These are phyloP conservation scores for Chaetomium sp. DNA, from an alignment of 2,329 filamentous ascomycete species.

Conservation along the genomic window DNA sequence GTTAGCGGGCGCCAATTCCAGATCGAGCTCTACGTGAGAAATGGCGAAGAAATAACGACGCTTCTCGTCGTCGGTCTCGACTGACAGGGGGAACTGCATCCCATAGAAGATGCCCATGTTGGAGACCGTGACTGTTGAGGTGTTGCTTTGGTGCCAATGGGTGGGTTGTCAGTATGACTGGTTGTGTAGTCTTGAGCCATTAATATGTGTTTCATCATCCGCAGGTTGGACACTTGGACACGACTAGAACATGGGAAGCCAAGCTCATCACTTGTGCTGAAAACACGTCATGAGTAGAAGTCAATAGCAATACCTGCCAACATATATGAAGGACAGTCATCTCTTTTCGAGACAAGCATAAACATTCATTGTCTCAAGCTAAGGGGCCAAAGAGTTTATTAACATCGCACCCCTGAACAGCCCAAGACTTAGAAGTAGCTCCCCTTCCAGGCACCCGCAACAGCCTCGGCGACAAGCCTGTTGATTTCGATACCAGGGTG, in stretches of 20 bases:
- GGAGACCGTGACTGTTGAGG: background rate
- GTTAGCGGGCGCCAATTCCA: too few species aligned
- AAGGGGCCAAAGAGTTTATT: background rate
- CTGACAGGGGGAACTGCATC: background rate
- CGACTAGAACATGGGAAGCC: background rate
- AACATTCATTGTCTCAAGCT: background rate
- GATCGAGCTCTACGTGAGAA: background rate
- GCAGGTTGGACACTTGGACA: background rate
- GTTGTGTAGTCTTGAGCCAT: background rate
- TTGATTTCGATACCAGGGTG: constrained; percentile 48
- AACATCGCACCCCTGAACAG: background rate
- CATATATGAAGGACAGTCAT: background rate
- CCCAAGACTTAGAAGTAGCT: constrained; percentile 38
- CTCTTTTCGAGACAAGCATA: background rate
- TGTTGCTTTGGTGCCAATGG: background rate
- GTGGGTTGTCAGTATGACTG: background rate
- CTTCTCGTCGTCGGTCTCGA: background rate
- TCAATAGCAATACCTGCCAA: background rate
- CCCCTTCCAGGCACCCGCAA: constrained; percentile 39
- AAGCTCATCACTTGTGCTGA: too few species aligned
- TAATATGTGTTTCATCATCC: background rate
- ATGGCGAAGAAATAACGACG: background rate
- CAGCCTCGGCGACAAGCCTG: constrained; percentile 44
- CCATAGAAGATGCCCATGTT: background rate
- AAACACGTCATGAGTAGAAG: background rate